Conservation (phyloP, 345 rosid species). For the Balakata baccata region DNA sequence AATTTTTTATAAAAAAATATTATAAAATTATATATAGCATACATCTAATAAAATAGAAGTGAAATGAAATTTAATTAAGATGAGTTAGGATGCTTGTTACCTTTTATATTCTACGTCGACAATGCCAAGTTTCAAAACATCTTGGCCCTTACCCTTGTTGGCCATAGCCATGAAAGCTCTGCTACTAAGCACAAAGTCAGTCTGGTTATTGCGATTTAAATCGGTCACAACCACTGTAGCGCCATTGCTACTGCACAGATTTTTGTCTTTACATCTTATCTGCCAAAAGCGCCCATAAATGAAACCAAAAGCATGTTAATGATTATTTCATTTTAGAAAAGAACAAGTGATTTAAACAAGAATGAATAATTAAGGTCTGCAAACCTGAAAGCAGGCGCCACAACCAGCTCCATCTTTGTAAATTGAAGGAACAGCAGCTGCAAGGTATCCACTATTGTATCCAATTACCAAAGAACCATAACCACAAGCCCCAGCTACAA, state of each 20-base stretch:
- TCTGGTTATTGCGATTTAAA: slow-evolving; percentile 54
- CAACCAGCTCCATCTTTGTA: slow-evolving; percentile 87
- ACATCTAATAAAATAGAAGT: too few species aligned
- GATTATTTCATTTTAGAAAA: background rate
- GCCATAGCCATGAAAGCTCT: slow-evolving; percentile 86
- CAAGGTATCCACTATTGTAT: slow-evolving; percentile 65
- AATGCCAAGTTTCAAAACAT: slow-evolving; percentile 52
- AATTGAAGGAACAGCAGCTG: slow-evolving; percentile 65
- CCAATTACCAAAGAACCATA: slow-evolving; percentile 68
- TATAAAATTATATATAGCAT: too few species aligned
- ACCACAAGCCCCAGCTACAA: slow-evolving; percentile 91
- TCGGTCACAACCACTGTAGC: slow-evolving; percentile 66
- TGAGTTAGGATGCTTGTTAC: slow-evolving; percentile 30
- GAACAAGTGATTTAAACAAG: background rate
- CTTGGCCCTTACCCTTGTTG: slow-evolving; percentile 41
- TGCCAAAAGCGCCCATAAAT: slow-evolving; percentile 19
- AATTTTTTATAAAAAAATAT: too few species aligned
- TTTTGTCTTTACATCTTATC: slow-evolving; percentile 71
- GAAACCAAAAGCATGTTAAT: background rate
- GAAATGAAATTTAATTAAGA: too few species aligned
- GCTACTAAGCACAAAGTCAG: slow-evolving; percentile 79
- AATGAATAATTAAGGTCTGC: background rate
- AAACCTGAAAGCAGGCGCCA: slow-evolving; percentile 85
- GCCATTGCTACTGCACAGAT: slow-evolving; percentile 59
- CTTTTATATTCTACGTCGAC: slow-evolving; percentile 78